Percentiles rank a stretch among this genome's conserved stretches.
phyloP scores from a whole-genome alignment of 345 rosid genomes.

The Eucalyptus pauciflora region DNA sequence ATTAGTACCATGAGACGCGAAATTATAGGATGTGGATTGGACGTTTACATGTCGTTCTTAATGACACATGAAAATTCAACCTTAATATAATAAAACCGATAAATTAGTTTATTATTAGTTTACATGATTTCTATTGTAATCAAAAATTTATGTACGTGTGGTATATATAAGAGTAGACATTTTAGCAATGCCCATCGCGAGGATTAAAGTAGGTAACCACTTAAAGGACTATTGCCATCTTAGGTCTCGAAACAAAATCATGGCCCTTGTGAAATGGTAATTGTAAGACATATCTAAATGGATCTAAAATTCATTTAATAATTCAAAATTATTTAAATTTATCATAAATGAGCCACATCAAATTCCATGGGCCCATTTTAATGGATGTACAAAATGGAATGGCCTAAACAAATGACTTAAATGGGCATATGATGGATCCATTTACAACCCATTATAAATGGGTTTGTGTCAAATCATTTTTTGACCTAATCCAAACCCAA shows the following conservation, averaged over 20 bases:
- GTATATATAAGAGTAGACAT: too few species aligned
- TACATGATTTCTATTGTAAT: too few species aligned
- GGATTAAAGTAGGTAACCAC: rapidly evolving
- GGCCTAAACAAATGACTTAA: too few species aligned
- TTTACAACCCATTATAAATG: too few species aligned
- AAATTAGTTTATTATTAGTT: rapidly evolving
- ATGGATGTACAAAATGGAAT: rapidly evolving
- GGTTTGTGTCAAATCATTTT: rapidly evolving
- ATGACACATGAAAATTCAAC: not conserved
- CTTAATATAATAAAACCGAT: too few species aligned
- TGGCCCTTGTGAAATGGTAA: rapidly evolving
- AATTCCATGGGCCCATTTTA: not conserved
- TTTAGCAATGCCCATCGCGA: rapidly evolving
- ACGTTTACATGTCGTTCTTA: not conserved
- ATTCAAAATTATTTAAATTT: not conserved
- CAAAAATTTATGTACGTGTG: rapidly evolving
- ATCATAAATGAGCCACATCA: not conserved
- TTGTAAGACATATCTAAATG: not conserved
- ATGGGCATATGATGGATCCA: not conserved
- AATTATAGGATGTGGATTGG: not conserved
- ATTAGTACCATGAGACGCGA: not conserved
- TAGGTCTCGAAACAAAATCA: too few species aligned
- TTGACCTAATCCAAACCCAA: rapidly evolving
- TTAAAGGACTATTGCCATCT: too few species aligned
- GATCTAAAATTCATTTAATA: not conserved